phyloP scores from a whole-genome alignment of 768 basidiomycete species.

The Boletus edulis region DNA sequence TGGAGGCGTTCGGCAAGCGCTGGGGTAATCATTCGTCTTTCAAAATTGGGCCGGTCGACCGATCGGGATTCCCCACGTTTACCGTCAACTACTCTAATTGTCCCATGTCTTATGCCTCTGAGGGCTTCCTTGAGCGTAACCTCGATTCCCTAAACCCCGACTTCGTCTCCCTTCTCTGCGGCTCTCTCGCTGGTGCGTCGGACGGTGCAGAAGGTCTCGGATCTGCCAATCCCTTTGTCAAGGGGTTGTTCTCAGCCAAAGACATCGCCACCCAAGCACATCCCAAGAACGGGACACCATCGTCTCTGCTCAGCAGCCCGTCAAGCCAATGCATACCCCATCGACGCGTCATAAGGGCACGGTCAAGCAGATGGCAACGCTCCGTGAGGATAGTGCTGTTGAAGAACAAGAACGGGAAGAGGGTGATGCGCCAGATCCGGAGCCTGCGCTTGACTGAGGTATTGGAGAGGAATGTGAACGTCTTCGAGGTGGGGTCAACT shows the following conservation, averaged over 20 bases:
- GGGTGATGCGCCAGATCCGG: slow-evolving; percentile 64
- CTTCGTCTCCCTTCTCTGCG: slow-evolving; percentile 86
- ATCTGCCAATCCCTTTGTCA: slow-evolving; percentile 88
- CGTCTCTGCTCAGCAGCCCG: slow-evolving; percentile 88
- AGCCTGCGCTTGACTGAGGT: slow-evolving; percentile 79
- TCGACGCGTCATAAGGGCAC: slow-evolving; percentile 83
- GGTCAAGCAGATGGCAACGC: slow-evolving; percentile 47
- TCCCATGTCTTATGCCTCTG: slow-evolving; percentile 87
- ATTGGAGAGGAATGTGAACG: slow-evolving; percentile 57
- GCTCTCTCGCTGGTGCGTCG: slow-evolving; percentile 35
- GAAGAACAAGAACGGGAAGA: slow-evolving; percentile 52
- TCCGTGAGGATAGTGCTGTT: slow-evolving; percentile 29
- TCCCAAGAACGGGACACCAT: slow-evolving; percentile 91
- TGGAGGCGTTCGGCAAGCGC: slow-evolving; percentile 89
- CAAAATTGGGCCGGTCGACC: slow-evolving; percentile 74
- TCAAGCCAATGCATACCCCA: slow-evolving; percentile 92
- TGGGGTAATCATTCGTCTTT: slow-evolving; percentile 94
- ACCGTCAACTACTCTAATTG: slow-evolving; percentile 91
- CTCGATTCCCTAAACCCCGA: slow-evolving; percentile 89
- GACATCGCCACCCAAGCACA: slow-evolving; percentile 92
- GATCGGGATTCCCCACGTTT: slow-evolving; percentile 81
- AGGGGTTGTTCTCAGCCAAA: slow-evolving; percentile 83
- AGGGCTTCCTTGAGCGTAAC: slow-evolving; percentile 87
- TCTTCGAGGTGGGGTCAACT: slow-evolving; percentile 84
- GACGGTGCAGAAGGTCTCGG: slow-evolving; percentile 68